Base-by-base conservation (phyloP, 2,329 filamentous ascomycete species). In the Aspergillus sp. region DNA sequence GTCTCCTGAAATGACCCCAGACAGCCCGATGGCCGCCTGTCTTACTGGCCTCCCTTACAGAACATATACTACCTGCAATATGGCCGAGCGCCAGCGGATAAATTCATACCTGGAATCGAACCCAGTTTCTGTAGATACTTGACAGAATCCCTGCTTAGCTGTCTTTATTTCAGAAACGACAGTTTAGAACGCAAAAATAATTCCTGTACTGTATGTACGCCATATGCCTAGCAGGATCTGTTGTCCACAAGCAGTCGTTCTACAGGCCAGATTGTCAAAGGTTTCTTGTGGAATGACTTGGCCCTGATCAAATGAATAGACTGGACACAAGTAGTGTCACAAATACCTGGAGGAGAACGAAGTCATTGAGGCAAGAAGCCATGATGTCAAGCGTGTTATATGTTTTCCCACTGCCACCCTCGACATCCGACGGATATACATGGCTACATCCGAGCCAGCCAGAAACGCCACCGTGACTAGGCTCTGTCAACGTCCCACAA, bases 331-430 rank as follows among this genome's bases (percentile, higher is more conserved):
- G 11, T 19, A 21, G 41, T 21, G 41, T 13, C 41, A 44, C 21
- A 1, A 4, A 6, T 44, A 11, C 21, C 17, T 23, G n/a, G 6
- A 11, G 5, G 3, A 11, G 15, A 23, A 25, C 10, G 8, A 13
- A n/a, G 23, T 30, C 19, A 15, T 7, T 32, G 47, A 50, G 25
- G n/a, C 47, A 17, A 30, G 8, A 19, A 13, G 11, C 21, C 17
- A 51, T 47, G 39, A 47, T 55, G 53, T 47, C 53, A 55, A 47
- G n/a, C 39, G 39, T 36, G 39, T 8, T 47, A 47, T 47, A 27
- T 47, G n/a, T 47, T 21, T 36, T 19, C n/a, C 23, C 8, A 32
- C 52, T 36, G 17, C 25, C 39, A 44, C 5, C 25, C 53, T 30
- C n/a, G 5, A 44, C 38, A 54, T 36, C 36, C 41, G 17, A 36